phyloP scores from a whole-genome alignment of 139 green algal genomes.

The Trebouxia sp. region DNA sequence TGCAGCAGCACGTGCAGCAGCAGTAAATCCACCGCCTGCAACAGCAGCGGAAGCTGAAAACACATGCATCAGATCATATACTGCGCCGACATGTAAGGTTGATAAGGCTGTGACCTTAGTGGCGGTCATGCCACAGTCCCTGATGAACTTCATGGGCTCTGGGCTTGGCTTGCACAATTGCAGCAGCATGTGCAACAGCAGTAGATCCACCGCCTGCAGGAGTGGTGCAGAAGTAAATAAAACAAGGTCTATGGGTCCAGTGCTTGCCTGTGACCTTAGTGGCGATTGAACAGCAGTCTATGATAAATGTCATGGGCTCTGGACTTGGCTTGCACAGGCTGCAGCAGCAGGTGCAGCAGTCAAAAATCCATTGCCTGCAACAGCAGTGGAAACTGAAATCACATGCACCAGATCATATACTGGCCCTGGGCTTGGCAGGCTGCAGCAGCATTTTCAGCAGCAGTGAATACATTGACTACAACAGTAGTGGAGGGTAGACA shows the following conservation, averaged over 20 bases:
- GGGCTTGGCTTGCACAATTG: constrained; percentile 4
- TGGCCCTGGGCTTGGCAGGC: too few species aligned
- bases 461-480: too few species aligned
- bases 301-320: neutral
- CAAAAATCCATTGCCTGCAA: neutral
- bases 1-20: constrained; percentile 24
- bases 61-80: too few species aligned
- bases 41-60: too few species aligned
- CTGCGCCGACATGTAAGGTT: too few species aligned
- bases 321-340: neutral
- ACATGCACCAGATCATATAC: too few species aligned
- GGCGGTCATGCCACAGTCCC: constrained; percentile 7
- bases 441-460: too few species aligned
- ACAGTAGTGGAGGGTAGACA: too few species aligned
- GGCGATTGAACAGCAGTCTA: neutral
- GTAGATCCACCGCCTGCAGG: too few species aligned
- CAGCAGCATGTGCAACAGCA: neutral
- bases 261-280: neutral
- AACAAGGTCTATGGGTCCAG: too few species aligned
- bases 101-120: neutral
- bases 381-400: too few species aligned
- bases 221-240: too few species aligned
- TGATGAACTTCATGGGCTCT: constrained; percentile 13
- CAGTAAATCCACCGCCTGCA: constrained; percentile 14
- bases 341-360: neutral